Evolutionary conservation across 2,329 filamentous ascomycete species (phyloP), one percentile per base, ranked within the genome.

Genomic region (Paecilomyces formosus): DNA sequence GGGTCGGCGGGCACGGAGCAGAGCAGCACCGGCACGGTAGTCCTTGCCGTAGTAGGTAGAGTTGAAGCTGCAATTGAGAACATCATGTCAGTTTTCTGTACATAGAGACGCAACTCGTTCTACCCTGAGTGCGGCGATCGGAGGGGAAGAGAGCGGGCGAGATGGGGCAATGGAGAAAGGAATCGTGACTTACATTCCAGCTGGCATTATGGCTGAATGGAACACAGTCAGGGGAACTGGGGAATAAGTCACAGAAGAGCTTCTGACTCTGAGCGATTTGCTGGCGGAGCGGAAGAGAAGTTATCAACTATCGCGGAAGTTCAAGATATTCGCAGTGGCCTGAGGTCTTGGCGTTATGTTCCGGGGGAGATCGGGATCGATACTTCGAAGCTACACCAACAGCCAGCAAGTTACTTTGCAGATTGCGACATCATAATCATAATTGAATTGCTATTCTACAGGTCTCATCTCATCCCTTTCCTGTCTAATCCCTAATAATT

Each of bases 1-100:
- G 55, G 94, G 94, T 67, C 90, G 87, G 68, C 95, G 87, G 58
- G 94, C 93, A 71, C 94, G 90, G 72, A 97, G 88, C 64, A 99
- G 86, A 58, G 95, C 90, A 54, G 92, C 88, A 61, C 90, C 89
- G 76, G 95, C 92, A 64, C 89, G 87, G 78, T 89, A 89, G 70
- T 89, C 83, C 72, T 87, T 86, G 77, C 96, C 90, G 81, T 97
- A 99, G 82, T 99, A 99, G 64, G 90, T 92, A 31, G 87, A 89
- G 69, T 86, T 87, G 70, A 86, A 77, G 61, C 83, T 85, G 61
- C 52, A 62, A 55, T 18, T 50, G 15, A 54, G 15, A 18, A 6
- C 52, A 3, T 49, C 51, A 30, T 58, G 39, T 58, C 59, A 50
- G 59, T 6, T 26, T 26, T 49, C 39, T 11, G 18, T 11, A 30